phyloP scores from a whole-genome alignment of 148 eudicot species.

The Polygonum maritimum region DNA sequence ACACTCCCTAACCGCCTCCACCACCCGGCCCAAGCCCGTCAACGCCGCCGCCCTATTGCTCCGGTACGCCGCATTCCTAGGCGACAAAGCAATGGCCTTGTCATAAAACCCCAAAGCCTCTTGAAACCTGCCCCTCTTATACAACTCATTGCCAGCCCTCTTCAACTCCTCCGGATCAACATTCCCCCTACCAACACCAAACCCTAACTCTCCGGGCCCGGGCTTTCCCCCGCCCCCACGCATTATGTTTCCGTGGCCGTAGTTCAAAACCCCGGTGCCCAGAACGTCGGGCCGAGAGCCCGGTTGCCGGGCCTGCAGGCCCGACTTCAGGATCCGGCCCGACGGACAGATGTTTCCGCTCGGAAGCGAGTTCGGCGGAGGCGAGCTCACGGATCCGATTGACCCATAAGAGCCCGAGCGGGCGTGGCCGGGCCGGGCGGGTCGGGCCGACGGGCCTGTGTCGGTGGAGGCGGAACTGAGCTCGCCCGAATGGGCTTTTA shows the following conservation, averaged over 20 bases:
- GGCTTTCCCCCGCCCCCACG: conserved; percentile 22
- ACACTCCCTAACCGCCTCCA: conserved; percentile 67
- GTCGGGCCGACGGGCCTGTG: conserved; percentile 9
- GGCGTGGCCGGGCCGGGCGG: conserved; percentile 28
- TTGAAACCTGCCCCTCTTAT: conserved; percentile 35
- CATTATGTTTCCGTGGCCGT: conserved; percentile 86
- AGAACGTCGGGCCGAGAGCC: conserved; percentile 34
- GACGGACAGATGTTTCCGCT: conserved; percentile 75
- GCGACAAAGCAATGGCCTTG: conserved; percentile 43
- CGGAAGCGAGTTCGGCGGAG: conserved; percentile 39
- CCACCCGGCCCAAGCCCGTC: conserved; percentile 41
- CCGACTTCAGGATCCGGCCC: conserved; percentile 43
- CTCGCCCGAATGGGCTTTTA: conserved; percentile 55
- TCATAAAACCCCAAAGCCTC: conserved; percentile 75
- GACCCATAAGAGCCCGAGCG: conserved; percentile 52
- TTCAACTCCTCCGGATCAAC: conserved; percentile 76
- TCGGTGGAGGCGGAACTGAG: conserved; percentile 22
- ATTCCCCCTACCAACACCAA: conserved; percentile 19
- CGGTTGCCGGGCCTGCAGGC: conserved; percentile 28
- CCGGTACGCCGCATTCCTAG: conserved; percentile 60
- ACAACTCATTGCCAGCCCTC: conserved; percentile 61
- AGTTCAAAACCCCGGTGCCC: conserved; percentile 49
- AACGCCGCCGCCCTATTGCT: conserved; percentile 73
- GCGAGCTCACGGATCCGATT: conserved; percentile 34
- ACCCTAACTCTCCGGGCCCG: not conserved